Evolutionary conservation across 192 early-diverging fungal species (phyloP).

Genomic region (Phlyctochytrium arcticum): DNA sequence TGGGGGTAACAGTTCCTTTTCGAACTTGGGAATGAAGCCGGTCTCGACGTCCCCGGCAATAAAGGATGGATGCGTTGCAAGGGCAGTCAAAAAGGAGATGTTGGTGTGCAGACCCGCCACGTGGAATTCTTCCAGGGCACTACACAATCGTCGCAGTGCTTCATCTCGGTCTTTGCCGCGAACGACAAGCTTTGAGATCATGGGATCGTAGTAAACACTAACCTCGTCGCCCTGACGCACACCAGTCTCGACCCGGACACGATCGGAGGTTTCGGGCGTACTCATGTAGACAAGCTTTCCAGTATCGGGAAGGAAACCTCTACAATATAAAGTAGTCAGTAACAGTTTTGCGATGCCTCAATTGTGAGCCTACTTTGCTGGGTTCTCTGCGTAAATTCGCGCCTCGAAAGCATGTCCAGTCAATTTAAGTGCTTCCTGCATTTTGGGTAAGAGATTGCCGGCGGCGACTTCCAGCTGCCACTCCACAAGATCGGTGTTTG

Average conservation of each 20-base stretch:
- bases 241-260: constrained; percentile 88
- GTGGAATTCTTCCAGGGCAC: constrained; percentile 81
- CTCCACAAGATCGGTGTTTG: constrained; percentile 86
- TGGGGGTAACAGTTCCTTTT: constrained; percentile 54
- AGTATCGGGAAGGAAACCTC: constrained; percentile 88
- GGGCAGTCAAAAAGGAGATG: constrained; percentile 81
- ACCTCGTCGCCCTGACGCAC: constrained; percentile 88
- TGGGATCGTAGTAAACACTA: constrained; percentile 87
- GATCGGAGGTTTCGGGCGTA: constrained; percentile 50
- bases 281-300: constrained; percentile 77
- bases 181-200: constrained; percentile 94
- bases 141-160: constrained; percentile 74
- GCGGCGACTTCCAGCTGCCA: constrained; percentile 92
- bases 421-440: constrained; percentile 66
- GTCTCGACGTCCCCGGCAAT: constrained; percentile 87
- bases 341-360: constrained; percentile 34
- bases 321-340: too few species aligned
- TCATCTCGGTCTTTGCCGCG: constrained; percentile 74
- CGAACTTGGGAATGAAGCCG: constrained; percentile 84
- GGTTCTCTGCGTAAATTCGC: constrained; percentile 96
- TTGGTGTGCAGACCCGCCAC: constrained; percentile 88
- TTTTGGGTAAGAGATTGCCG: constrained; percentile 76
- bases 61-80: constrained; percentile 78
- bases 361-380: too few species aligned
- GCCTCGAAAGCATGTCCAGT: constrained; percentile 95